A percentile compares a stretch with the other conserved stretches of the same genome.
Evolutionary conservation across 306 rosid genomes (phyloP).

Genomic region (Carpinus viminea): DNA sequence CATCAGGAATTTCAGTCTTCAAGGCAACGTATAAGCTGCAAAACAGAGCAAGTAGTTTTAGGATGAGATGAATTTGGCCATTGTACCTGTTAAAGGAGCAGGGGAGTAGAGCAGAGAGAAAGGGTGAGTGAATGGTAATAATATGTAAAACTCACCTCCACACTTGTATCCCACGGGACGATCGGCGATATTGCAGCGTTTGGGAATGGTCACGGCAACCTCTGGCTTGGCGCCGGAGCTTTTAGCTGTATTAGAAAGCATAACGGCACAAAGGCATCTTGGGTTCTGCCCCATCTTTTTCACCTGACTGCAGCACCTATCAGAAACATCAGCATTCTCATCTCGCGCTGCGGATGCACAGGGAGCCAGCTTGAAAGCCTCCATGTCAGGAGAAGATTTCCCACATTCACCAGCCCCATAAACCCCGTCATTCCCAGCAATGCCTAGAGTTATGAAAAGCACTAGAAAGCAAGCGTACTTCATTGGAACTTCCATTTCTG

Average conservation of each 20-base stretch:
- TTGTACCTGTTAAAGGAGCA: background rate
- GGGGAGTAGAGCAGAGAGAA: background rate
- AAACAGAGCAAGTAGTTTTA: background rate
- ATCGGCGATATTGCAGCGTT: slow-evolving; percentile 47
- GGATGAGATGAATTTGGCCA: background rate
- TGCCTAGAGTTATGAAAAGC: slow-evolving; percentile 20
- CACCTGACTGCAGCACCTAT: slow-evolving; percentile 49
- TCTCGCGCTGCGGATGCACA: slow-evolving; percentile 50
- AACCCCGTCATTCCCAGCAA: slow-evolving; percentile 9
- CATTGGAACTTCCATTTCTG: slow-evolving; percentile 32
- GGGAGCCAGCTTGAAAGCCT: slow-evolving; percentile 49
- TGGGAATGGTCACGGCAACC: slow-evolving; percentile 53
- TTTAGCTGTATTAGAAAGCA: slow-evolving; percentile 49
- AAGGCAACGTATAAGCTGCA: slow-evolving; percentile 51
- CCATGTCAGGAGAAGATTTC: slow-evolving; percentile 41
- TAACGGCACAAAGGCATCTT: slow-evolving; percentile 49
- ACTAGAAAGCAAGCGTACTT: slow-evolving; percentile 30
- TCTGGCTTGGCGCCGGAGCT: slow-evolving; percentile 43
- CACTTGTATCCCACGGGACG: slow-evolving; percentile 54
- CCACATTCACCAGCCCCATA: slow-evolving; percentile 51
- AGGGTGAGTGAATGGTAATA: background rate
- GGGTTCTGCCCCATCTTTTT: slow-evolving; percentile 43
- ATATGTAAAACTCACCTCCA: slow-evolving; percentile 37
- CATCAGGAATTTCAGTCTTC: slow-evolving; percentile 21
- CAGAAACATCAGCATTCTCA: slow-evolving; percentile 34